These are phyloP conservation scores for Bathelium albidoporum DNA, from an alignment of 495 filamentous ascomycete species.

Conservation along the genomic window DNA sequence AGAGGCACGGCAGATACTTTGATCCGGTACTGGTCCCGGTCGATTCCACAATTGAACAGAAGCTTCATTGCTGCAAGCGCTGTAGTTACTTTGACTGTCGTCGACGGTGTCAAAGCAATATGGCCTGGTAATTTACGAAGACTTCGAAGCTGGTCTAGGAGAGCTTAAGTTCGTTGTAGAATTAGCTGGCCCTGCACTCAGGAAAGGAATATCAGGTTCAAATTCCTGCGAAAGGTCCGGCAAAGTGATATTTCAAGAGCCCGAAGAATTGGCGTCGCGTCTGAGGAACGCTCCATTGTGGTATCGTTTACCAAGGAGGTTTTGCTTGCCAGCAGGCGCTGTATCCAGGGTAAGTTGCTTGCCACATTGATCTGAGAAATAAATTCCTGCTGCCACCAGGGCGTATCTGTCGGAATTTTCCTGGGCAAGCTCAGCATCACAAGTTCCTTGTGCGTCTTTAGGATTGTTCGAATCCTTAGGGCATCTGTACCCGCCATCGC, in stretches of 20 bases:
- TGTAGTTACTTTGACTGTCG: no score
- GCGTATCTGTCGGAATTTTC: neutral
- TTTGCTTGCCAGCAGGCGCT: neutral
- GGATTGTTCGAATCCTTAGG: neutral
- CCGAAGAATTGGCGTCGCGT: neutral
- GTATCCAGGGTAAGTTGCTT: neutral
- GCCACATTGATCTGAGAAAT: neutral
- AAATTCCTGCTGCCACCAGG: neutral
- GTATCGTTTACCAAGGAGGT: neutral
- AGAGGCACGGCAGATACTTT: no score
- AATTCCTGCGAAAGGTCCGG: neutral
- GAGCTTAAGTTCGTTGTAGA: no score
- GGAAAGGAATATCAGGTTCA: neutral
- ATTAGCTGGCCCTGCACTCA: no score
- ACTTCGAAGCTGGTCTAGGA: no score
- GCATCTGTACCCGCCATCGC: neutral
- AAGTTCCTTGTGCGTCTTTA: neutral
- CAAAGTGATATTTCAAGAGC: neutral
- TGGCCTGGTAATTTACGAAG: no score
- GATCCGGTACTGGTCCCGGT: no score
- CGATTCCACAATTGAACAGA: no score
- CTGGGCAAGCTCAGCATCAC: neutral
- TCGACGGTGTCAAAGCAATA: no score
- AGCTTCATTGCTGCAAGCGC: no score
- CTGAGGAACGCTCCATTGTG: neutral